phyloP scores from a whole-genome alignment of 495 filamentous ascomycete genomes.

The Penicillium cataractarum region DNA sequence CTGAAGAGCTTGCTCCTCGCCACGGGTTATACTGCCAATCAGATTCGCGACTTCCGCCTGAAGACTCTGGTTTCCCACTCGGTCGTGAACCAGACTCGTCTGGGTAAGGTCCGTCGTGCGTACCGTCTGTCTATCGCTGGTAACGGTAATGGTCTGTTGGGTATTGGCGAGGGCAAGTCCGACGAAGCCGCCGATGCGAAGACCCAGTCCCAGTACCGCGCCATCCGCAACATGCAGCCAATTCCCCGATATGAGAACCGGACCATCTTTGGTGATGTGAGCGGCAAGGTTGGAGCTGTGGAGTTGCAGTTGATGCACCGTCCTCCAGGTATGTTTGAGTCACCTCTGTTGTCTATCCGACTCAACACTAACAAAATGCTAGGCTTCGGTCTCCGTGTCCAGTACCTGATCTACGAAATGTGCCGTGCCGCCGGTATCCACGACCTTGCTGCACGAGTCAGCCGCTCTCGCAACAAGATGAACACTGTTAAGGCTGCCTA shows the following conservation, averaged over 20 bases:
- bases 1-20: constrained; percentile 63
- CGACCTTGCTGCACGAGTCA: constrained; percentile 80
- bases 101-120: constrained; percentile 81
- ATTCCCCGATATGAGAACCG: constrained; percentile 86
- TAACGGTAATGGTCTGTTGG: constrained; percentile 81
- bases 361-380: constrained; percentile 9
- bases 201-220: constrained; percentile 69
- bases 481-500: constrained; percentile 92
- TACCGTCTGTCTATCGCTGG: constrained; percentile 80
- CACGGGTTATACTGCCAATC: constrained; percentile 63
- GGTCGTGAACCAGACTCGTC: constrained; percentile 91
- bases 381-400: constrained; percentile 93
- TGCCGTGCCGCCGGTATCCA: constrained; percentile 78
- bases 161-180: constrained; percentile 87
- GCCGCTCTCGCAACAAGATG: constrained; percentile 86
- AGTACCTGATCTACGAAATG: constrained; percentile 91
- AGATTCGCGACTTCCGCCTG: constrained; percentile 57
- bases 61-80: constrained; percentile 71
- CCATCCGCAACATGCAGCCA: constrained; percentile 85
- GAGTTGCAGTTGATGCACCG: constrained; percentile 77
- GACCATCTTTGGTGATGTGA: constrained; percentile 86
- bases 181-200: constrained; percentile 66
- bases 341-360: not conserved
- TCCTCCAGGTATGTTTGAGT: constrained; percentile 73
- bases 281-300: constrained; percentile 82